Evolutionary conservation across 306 rosid genomes (phyloP), one percentile per base, ranked within the genome.

Genomic region (Dryas octopetala): DNA sequence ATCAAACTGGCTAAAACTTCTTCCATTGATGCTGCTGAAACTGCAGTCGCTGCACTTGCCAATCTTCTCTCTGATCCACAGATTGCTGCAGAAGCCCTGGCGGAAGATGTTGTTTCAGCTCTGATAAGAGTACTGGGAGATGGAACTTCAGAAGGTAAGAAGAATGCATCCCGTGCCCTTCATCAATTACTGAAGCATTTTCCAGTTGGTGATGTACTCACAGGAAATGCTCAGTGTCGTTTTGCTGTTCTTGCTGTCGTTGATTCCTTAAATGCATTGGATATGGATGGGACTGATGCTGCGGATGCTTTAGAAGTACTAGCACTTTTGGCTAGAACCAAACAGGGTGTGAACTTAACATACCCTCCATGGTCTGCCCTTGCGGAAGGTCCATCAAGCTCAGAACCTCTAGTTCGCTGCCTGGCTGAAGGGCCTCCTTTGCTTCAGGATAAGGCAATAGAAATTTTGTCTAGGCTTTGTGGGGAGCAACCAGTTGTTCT

Each of bases 1-100:
- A 90, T 95, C 79, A 87, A 77, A 75, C 89, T 95, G 84, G 97
- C 98, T 73, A 95, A 95, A 89, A 86, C 97, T 58, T 90, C 96
- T 69, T 95, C 96, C 46, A 73, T 90, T 78, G 96, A 83, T 79
- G 84, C 98, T 72, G 91, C 91, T 68, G 97, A 95, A 89, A 90
- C 93, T 76, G 98, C 98, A 70, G 89, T 95, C 78, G 91, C 93
- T 83, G 97, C 97, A 48, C 86, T 91, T 74, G 98, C 98, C 81
- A 95, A 95, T 82, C 91, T 95, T 91, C 90, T 91, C 62, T 90
- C 92, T 63, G 89, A 91, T 86, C 82, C 91, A 61, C 87, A 71
- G 75, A 87, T 95, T 81, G 98, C 97, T 62, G 87, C 88, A 13
- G 96, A 89, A 85, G 93, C 93, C 63, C 84, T 91, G 69, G 83